Evolutionary conservation across 1,284 basidiomycete species (phyloP), one percentile per base, ranked within the genome.

Genomic region (Cryptococcus sp.): DNA sequence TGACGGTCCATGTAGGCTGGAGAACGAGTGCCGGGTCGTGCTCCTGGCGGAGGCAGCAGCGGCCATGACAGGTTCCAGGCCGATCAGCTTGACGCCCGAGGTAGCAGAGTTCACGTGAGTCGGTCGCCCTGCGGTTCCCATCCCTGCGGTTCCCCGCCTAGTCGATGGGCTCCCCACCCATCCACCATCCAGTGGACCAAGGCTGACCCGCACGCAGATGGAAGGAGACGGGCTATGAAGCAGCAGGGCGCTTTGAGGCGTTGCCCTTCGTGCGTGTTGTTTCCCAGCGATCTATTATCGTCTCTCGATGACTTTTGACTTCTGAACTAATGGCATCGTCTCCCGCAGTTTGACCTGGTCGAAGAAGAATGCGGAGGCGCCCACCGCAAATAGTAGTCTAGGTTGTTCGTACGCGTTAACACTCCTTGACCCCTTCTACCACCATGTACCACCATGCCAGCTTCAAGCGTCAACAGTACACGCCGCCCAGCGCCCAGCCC

Each of bases 51-150:
- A 70, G 48, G 60, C 64, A 0, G 59, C 63, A 0, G 65, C 65
- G 3, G 64, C 68, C 5, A 59, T 63, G 51, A 58, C 62, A 0
- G 66, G 68, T 20, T 40, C 39, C 16, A 44, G 36, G 38, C 66
- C 66, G 8, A 57, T 64, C n/a, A 45, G 43, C 2, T 52, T 69
- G 24, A 43, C 43, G 0, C 33, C 46, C 1, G 62, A 63, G 7
- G 68, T 66, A 16, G 68, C 66, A 8, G 53, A 66, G 55, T 69
- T 64, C 48, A 64, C 62, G 60, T 67, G 44, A 48, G 57, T 57
- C 13, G 23, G 16, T 18, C 15, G 21, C 36, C 24, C 8, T n/a
- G 9, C 36, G 12, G 23, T 42, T 12, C 21, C 21, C n/a, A 21
- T 20, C 18, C n/a, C n/a, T n/a, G n/a, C n/a, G n/a, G n/a, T n/a